These are phyloP conservation scores for Musa itinerans DNA, from an alignment of 176 grass and related monocot genomes.

Conservation along the genomic window DNA sequence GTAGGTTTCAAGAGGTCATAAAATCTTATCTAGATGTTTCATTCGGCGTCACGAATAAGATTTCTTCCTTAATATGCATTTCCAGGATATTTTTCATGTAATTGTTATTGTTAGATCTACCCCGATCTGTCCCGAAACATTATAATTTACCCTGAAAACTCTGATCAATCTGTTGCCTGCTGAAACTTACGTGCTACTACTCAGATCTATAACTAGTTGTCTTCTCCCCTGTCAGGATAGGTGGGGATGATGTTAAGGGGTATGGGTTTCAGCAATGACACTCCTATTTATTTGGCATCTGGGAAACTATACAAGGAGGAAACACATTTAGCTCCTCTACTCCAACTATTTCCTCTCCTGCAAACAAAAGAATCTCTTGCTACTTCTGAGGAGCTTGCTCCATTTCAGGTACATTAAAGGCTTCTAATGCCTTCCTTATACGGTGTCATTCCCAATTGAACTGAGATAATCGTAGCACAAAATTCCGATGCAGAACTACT, in stretches of 20 bases:
- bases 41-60: neutral
- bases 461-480: neutral
- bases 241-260: constrained; percentile 24
- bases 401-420: constrained; percentile 7
- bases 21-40: neutral
- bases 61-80: neutral
- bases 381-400: constrained; percentile 11
- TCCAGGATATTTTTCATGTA: neutral
- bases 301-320: constrained; percentile 21
- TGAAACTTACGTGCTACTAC: too few relatives aligned
- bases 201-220: too few relatives aligned
- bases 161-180: too few relatives aligned
- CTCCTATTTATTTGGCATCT: constrained; percentile 15
- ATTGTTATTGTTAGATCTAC: too few relatives aligned
- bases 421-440: neutral
- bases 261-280: constrained; percentile 16
- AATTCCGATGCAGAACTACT: neutral
- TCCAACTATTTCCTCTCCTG: constrained; percentile 17
- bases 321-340: constrained; percentile 9
- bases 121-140: too few relatives aligned
- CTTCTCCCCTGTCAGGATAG: constrained; percentile 16
- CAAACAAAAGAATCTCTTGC: constrained; percentile 19
- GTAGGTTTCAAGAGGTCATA: neutral
- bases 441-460: neutral
- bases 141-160: too few relatives aligned